Evolutionary conservation across 257 asterid genomes (phyloP).

Genomic region (Solanum infundibuliforme): DNA sequence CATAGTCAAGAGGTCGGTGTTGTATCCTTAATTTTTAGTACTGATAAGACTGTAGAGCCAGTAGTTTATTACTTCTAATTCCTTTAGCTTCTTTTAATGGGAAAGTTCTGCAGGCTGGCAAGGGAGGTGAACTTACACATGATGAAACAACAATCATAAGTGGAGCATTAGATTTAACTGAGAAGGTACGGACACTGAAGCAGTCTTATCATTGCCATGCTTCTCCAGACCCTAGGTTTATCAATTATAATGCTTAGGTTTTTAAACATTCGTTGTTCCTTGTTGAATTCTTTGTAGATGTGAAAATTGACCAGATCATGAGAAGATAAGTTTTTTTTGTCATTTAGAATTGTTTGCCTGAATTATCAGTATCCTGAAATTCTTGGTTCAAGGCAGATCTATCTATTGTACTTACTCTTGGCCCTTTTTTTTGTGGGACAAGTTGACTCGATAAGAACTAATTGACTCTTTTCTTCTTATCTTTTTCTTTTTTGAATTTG

Average conservation of each 20-base stretch:
- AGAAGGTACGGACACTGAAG: conserved; percentile 46
- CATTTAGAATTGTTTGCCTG: not conserved
- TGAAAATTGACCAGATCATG: not conserved
- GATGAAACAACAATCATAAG: conserved; percentile 95
- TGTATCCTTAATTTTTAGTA: not conserved
- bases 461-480: not conserved
- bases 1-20: conserved; percentile 73
- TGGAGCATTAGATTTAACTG: conserved; percentile 93
- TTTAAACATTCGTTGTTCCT: not conserved
- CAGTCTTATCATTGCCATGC: not conserved
- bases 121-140: conserved; percentile 95
- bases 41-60: not conserved
- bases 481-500: not conserved
- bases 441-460: not conserved
- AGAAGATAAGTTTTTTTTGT: not conserved
- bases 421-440: not conserved
- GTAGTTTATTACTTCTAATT: not conserved
- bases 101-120: conserved; percentile 60
- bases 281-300: not conserved
- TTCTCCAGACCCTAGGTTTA: not conserved
- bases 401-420: not conserved
- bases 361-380: not conserved
- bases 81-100: not conserved
- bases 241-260: not conserved
- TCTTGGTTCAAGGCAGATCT: not conserved